These are phyloP conservation scores for Penicillium alfredii DNA, from an alignment of 495 filamentous ascomycete genomes.

Conservation along the genomic window DNA sequence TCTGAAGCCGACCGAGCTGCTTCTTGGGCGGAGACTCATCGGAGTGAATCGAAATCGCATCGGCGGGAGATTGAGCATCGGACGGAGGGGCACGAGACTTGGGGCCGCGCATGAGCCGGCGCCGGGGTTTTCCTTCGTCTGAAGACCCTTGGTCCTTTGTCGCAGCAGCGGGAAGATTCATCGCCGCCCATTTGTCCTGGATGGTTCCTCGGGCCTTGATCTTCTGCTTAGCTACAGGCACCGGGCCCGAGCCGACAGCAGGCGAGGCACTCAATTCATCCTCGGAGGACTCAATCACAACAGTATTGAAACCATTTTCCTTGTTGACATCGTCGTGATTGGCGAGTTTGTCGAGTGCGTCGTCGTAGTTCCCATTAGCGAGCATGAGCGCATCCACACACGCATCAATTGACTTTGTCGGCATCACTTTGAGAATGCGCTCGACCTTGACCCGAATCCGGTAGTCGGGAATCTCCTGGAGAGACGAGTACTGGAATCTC, in stretches of 20 bases:
- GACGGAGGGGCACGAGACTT: conserved; percentile 24
- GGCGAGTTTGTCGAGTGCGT: conserved; percentile 50
- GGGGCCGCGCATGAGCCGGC: conserved; percentile 39
- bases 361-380: conserved; percentile 51
- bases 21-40: conserved; percentile 34
- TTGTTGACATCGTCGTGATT: conserved; percentile 13
- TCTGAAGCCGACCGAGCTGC: conserved; percentile 47
- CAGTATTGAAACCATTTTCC: conserved; percentile 1
- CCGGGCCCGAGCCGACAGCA: conserved; percentile 8
- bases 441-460: conserved; percentile 49
- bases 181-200: conserved; percentile 54
- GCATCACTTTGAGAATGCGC: conserved; percentile 49
- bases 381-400: conserved; percentile 49
- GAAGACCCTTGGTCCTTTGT: conserved; percentile 10
- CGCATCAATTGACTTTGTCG: conserved; percentile 41
- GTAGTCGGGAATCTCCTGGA: conserved; percentile 52
- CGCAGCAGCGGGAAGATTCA: conserved; percentile 26
- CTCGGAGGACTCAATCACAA: conserved; percentile 29
- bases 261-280: conserved; percentile 32
- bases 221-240: conserved; percentile 45
- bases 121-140: conserved; percentile 30
- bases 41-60: conserved; percentile 19
- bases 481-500: conserved; percentile 22
- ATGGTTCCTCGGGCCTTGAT: conserved; percentile 56
- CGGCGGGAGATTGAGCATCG: conserved; percentile 1